Evolutionary conservation across 2,329 filamentous ascomycete genomes (phyloP), one percentile per base, ranked within the genome.

Genomic region (Microdochium paspali): DNA sequence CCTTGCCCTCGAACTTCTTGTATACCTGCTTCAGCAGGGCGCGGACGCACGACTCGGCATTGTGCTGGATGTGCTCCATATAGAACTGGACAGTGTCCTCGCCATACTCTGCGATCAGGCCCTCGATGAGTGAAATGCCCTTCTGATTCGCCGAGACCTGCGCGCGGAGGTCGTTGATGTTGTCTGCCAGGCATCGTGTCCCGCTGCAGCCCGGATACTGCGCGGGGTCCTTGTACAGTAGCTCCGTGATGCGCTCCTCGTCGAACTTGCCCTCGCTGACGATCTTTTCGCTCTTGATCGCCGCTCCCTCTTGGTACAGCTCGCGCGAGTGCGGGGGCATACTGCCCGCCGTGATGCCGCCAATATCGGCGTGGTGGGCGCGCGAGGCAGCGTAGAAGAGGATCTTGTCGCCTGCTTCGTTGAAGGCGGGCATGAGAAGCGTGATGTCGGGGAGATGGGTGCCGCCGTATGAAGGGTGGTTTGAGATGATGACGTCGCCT

Each of bases 371-470:
- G 56, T 91, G 87, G 60, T 93, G 87, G 0, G 87, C 87, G 31
- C 87, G 77, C 4, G 84, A 88, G 0, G 87, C 87, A 1, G 88
- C 86, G 52, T 90, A 91, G 65, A 91, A 91, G 47, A 90, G 74
- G 50, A 91, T 90, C 15, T 84, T 77, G 48, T 84, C 78, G 2
- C 82, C 82, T 31, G 62, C 61, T 15, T 65, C 61, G 52, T 80
- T 80, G 63, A 91, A 91, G 1, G 87, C 85, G 0, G 87, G 87
- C 28, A 87, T 90, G 48, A 89, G 76, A 24, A 90, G 82, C 0
- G 87, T 93, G 49, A 93, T 87, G 58, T 93, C 87, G 1, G 87
- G 87, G 24, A 93, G 67, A 68, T 93, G 87, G 0, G 88, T 94
- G 35, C 87, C 87, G 28, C 87, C 87, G 57, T 83, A 90, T 61